Evolutionary conservation across 495 filamentous ascomycete species (phyloP).

Genomic region (Xylaria nigripes): DNA sequence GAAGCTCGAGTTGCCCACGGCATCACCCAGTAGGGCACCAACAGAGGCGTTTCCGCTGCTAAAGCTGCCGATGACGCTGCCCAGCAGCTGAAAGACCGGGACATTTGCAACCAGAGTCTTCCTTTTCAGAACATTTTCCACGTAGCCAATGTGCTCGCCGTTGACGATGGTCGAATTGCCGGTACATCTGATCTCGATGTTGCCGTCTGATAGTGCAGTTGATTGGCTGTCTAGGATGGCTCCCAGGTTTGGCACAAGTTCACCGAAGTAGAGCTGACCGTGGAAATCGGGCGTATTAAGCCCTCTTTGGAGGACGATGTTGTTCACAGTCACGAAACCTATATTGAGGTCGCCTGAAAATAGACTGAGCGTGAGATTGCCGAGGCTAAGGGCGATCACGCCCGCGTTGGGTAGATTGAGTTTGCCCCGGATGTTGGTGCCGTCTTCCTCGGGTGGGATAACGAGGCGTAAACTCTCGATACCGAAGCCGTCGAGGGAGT

Average conservation of each 20-base stretch:
- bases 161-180: conserved; percentile 39
- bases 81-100: conserved; percentile 29
- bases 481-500: conserved; percentile 36
- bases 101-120: conserved; percentile 32
- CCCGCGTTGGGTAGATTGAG: conserved; percentile 40
- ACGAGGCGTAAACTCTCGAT: conserved; percentile 35
- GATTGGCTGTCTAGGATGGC: conserved; percentile 28
- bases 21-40: conserved; percentile 17
- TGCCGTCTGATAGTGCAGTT: conserved; percentile 27
- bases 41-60: conserved; percentile 14
- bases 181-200: conserved; percentile 32
- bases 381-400: conserved; percentile 39
- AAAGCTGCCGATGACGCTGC: conserved; percentile 29
- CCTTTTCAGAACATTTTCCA: conserved; percentile 37
- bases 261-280: conserved; percentile 29
- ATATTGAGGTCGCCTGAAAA: conserved; percentile 31
- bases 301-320: conserved; percentile 35
- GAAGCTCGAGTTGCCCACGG: conserved; percentile 24
- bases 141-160: conserved; percentile 35
- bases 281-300: conserved; percentile 38
- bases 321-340: conserved; percentile 32
- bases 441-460: conserved; percentile 31
- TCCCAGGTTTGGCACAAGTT: conserved; percentile 30
- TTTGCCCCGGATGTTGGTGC: conserved; percentile 29
- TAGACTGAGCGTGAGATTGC: conserved; percentile 40